These are phyloP conservation scores for Saccharomyces hybrid DNA, from an alignment of 1,139 yeast species.

Conservation along the genomic window DNA sequence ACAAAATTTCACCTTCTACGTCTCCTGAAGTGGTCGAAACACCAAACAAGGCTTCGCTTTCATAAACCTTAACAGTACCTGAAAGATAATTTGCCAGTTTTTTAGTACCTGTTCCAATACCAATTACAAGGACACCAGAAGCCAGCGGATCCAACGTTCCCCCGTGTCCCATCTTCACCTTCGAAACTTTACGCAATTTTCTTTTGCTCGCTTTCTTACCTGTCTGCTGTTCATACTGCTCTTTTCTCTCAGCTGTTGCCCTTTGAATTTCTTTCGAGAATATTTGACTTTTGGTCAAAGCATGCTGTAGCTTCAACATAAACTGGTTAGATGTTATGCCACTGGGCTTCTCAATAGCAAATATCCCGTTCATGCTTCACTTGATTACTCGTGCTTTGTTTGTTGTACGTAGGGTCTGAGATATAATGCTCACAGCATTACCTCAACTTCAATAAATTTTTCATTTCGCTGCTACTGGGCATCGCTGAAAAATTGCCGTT, in stretches of 20 bases:
- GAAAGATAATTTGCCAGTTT: constrained; percentile 60
- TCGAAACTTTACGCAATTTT: constrained; percentile 42
- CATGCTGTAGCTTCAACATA: constrained; percentile 53
- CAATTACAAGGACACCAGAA: constrained; percentile 84
- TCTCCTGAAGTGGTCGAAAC: constrained; percentile 92
- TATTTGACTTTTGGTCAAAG: constrained; percentile 52
- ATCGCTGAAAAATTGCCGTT: not conserved
- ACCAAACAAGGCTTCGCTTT: constrained; percentile 80
- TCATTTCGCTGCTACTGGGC: constrained; percentile 1
- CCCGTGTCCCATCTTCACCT: constrained; percentile 93
- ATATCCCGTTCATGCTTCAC: constrained; percentile 68
- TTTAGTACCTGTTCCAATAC: constrained; percentile 87
- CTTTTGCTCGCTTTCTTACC: constrained; percentile 37
- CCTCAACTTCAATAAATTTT: not conserved
- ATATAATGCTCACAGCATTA: not conserved
- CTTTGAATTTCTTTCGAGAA: constrained; percentile 51
- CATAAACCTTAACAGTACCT: constrained; percentile 70
- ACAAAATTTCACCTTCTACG: constrained; percentile 72
- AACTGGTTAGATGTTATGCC: constrained; percentile 78
- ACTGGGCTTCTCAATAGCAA: constrained; percentile 87
- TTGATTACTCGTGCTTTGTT: not conserved
- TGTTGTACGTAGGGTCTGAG: not conserved
- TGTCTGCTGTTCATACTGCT: constrained; percentile 38
- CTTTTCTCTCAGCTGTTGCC: constrained; percentile 43
- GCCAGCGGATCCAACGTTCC: constrained; percentile 96